Percentiles rank a stretch among this genome's conserved stretches.
Evolutionary conservation across 129 eudicot species (phyloP).

Genomic region (Arctium minus): DNA sequence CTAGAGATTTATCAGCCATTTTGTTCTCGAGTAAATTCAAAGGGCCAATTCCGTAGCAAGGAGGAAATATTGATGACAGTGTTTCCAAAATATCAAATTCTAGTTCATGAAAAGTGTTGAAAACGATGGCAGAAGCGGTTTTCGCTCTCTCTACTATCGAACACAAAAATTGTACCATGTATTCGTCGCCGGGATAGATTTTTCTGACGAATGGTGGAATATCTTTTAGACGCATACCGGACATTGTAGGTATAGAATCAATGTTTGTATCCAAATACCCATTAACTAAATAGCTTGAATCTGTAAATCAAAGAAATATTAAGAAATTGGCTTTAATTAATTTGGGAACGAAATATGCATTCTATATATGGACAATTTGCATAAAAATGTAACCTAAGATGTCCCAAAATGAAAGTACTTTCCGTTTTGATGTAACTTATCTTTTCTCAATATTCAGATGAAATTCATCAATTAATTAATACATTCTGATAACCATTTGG

Average conservation of each 20-base stretch:
- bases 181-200: not conserved
- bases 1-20: not conserved
- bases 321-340: not conserved
- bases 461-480: too few relatives aligned
- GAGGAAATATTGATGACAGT: not conserved
- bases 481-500: too few relatives aligned
- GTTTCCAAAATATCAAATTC: not conserved
- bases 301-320: slow-evolving; percentile 7
- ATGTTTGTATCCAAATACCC: not conserved
- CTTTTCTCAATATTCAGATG: too few relatives aligned
- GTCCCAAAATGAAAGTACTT: too few relatives aligned
- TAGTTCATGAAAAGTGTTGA: not conserved
- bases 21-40: not conserved
- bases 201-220: not conserved
- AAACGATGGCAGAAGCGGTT: not conserved
- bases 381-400: too few relatives aligned
- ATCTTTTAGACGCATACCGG: not conserved
- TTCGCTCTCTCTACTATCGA: not conserved
- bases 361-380: too few relatives aligned
- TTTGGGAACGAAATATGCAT: too few relatives aligned
- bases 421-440: too few relatives aligned
- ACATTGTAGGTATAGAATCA: not conserved
- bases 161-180: not conserved
- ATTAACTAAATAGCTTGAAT: not conserved
- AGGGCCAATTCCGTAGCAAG: not conserved